Conservation (phyloP, 495 filamentous ascomycete species). For the Podospora pseudopauciseta region DNA sequence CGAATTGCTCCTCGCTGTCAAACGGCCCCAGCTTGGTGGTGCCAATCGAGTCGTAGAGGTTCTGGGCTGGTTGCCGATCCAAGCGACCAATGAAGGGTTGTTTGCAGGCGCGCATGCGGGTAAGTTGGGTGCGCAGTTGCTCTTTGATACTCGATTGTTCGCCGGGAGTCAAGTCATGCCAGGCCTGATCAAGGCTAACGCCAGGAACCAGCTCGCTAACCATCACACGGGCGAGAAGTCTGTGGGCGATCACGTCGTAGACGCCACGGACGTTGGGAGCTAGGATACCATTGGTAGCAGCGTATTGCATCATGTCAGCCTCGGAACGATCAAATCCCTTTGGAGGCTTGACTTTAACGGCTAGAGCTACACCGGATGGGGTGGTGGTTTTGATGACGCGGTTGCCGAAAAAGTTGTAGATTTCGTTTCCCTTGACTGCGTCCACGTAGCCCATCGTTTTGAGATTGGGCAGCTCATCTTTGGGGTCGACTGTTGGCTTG, state of each 20-base stretch:
- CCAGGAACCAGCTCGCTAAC: slow-evolving; percentile 7
- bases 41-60: not conserved
- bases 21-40: slow-evolving; percentile 9
- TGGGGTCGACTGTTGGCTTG: not conserved
- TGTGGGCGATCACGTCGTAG: slow-evolving; percentile 6
- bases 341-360: not conserved
- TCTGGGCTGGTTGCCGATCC: not conserved
- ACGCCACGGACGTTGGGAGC: slow-evolving; percentile 7
- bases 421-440: not conserved
- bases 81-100: not conserved
- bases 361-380: not conserved
- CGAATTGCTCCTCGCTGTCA: slow-evolving; percentile 1
- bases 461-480: not conserved
- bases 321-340: not conserved
- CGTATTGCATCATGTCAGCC: not conserved
- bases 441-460: not conserved
- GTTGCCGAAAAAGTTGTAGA: not conserved
- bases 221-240: slow-evolving; percentile 3
- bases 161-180: not conserved
- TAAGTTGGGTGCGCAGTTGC: not conserved
- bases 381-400: not conserved
- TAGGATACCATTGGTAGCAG: not conserved
- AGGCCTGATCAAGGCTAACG: not conserved
- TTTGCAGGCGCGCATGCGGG: not conserved
- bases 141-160: not conserved